phyloP scores from a whole-genome alignment of 257 asterid species.

The Datura wrightii region DNA sequence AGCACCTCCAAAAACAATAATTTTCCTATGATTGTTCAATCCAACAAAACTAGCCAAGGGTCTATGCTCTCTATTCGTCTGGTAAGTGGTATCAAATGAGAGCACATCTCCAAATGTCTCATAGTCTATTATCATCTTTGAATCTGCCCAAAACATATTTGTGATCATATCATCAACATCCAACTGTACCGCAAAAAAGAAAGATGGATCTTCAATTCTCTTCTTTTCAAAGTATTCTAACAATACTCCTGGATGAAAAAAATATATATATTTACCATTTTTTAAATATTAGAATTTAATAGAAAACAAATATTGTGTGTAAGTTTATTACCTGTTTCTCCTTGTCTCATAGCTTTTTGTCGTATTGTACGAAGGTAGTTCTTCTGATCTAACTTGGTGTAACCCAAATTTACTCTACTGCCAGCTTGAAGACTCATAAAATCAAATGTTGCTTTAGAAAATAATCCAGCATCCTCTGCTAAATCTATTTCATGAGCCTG shows the following conservation, averaged over 20 bases:
- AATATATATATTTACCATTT: neutral
- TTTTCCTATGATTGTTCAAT: neutral
- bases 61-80: neutral
- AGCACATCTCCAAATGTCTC: neutral
- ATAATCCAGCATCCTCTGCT: neutral
- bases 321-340: neutral
- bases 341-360: neutral
- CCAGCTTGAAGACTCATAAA: neutral
- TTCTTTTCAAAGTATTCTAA: neutral
- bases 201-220: neutral
- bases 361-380: neutral
- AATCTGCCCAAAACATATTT: neutral
- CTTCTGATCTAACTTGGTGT: neutral
- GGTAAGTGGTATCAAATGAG: no score
- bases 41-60: neutral
- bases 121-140: neutral
- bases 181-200: neutral
- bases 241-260: neutral
- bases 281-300: neutral
- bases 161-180: neutral
- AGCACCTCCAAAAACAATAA: neutral
- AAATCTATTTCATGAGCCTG: constrained; percentile 11
- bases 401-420: neutral
- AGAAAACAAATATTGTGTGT: neutral
- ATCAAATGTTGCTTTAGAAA: neutral